phyloP scores from a whole-genome alignment of 2,329 filamentous ascomycete species.

The Scleromitrula shiraiana region DNA sequence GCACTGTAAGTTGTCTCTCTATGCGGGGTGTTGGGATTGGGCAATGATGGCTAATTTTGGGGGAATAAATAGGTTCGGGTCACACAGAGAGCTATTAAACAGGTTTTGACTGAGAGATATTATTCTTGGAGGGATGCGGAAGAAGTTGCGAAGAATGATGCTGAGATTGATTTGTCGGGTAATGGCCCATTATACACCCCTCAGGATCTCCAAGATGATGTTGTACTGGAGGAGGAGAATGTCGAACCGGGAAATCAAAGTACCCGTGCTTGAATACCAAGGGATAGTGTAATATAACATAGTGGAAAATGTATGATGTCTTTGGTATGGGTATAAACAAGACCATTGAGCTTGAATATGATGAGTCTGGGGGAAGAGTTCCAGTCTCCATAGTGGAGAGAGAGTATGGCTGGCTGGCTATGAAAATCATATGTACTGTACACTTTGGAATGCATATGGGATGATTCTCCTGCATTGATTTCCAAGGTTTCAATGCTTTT shows the following conservation, averaged over 20 bases:
- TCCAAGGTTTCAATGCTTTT: too few species aligned
- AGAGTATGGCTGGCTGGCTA: not conserved
- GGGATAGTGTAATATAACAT: not conserved
- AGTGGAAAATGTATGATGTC: not conserved
- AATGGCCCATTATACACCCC: conserved; percentile 25
- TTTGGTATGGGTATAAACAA: not conserved
- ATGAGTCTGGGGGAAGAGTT: not conserved
- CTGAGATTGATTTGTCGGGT: conserved; percentile 48
- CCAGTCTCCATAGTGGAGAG: not conserved
- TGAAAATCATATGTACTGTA: conserved; percentile 6
- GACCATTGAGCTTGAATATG: not conserved
- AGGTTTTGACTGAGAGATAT: conserved; percentile 77
- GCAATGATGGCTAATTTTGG: conserved; percentile 3
- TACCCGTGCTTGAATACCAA: not conserved
- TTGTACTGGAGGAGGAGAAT: conserved; percentile 24
- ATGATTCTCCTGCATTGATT: too few species aligned
- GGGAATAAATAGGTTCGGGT: conserved; percentile 50
- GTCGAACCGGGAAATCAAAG: not conserved
- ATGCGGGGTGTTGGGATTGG: not conserved
- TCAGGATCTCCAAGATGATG: conserved; percentile 28
- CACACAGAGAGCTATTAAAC: conserved; percentile 78
- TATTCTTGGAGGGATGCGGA: conserved; percentile 79
- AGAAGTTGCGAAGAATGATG: conserved; percentile 55
- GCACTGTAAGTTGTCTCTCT: conserved; percentile 46
- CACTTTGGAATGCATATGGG: conserved; percentile 8